These are phyloP conservation scores for Fusarium bactridioides DNA, from an alignment of 2,329 filamentous ascomycete species.

Conservation along the genomic window DNA sequence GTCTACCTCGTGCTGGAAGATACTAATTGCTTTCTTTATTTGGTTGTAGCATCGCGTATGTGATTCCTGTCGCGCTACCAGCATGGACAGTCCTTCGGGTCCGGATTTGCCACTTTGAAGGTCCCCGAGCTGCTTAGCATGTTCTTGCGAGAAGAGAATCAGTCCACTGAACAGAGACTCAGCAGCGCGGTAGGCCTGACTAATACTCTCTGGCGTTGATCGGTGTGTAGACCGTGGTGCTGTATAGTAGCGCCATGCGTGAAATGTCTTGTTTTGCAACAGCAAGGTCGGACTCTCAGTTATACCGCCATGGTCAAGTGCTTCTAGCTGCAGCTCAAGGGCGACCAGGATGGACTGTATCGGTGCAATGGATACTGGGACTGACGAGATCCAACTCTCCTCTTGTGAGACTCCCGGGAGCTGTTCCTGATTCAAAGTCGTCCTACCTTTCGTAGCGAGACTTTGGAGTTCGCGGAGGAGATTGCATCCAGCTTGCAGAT, in stretches of 20 bases:
- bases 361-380: neutral
- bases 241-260: conserved; percentile 3
- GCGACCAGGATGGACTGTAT: neutral
- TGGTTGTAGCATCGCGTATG: conserved; percentile 8
- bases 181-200: neutral
- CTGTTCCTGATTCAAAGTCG: neutral
- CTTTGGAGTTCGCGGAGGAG: neutral
- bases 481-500: conserved; percentile 3
- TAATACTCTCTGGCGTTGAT: neutral
- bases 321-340: neutral
- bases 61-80: neutral
- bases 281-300: neutral
- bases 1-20: neutral
- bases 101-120: neutral
- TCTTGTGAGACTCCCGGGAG: neutral
- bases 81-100: neutral
- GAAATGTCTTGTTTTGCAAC: neutral
- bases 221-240: neutral
- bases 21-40: neutral
- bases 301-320: neutral
- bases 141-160: neutral
- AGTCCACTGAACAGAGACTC: conserved; percentile 1
- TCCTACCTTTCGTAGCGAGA: neutral
- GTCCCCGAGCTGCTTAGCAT: neutral
- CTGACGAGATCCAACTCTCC: neutral